Evolutionary conservation across 768 basidiomycete genomes (phyloP).

Genomic region (Panaeolus cyanescens): DNA sequence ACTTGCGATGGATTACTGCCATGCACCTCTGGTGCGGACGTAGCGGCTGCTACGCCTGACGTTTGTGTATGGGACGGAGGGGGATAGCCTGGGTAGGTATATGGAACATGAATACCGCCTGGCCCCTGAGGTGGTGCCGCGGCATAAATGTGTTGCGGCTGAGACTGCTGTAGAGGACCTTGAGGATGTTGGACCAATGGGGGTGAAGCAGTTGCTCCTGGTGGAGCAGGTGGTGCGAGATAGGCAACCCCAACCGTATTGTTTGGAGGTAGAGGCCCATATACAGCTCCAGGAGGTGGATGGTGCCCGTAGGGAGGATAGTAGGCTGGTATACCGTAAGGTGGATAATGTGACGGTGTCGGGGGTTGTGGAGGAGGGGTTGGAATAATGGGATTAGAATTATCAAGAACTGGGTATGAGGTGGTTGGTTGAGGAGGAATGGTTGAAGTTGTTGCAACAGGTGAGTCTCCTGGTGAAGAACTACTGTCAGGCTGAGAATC

Average conservation of each 20-base stretch:
- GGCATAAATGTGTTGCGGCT: not conserved
- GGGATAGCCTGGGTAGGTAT: constrained; percentile 14
- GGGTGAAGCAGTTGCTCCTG: constrained; percentile 6
- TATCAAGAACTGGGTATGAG: constrained; percentile 13
- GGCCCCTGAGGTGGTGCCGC: not conserved
- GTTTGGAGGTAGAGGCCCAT: constrained; percentile 8
- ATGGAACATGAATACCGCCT: constrained; percentile 7
- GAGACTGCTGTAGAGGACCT: not conserved
- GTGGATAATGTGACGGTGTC: constrained; percentile 13
- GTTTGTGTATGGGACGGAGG: constrained; percentile 16
- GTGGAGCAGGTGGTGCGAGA: constrained; percentile 8
- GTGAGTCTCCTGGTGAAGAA: constrained; percentile 16
- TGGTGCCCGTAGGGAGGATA: constrained; percentile 16
- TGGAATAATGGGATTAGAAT: not conserved
- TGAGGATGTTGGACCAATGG: constrained; percentile 2
- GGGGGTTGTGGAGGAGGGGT: constrained; percentile 3
- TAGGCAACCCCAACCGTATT: constrained; percentile 7
- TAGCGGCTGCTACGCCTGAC: constrained; percentile 9
- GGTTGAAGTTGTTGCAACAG: constrained; percentile 13
- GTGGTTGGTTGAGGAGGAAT: constrained; percentile 8
- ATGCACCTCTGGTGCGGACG: constrained; percentile 21
- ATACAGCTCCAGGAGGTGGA: constrained; percentile 18
- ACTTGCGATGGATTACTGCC: constrained; percentile 30
- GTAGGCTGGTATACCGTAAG: constrained; percentile 18
- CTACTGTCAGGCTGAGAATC: constrained; percentile 18